phyloP scores from a whole-genome alignment of 805 yeast genomes.

The Kazachstania psychrophila region DNA sequence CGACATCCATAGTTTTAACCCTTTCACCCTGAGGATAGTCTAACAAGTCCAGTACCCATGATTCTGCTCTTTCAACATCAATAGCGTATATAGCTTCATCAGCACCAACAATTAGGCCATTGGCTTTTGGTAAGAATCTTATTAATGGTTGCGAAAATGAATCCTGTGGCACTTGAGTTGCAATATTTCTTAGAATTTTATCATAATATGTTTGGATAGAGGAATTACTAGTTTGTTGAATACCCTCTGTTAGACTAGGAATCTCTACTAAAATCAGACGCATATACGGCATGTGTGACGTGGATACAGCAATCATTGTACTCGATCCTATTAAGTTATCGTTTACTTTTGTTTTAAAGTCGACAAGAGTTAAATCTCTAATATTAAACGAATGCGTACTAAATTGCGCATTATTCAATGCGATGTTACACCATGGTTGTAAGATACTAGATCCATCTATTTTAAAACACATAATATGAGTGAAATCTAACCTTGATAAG shows the following conservation, averaged over 20 bases:
- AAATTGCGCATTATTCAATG: conserved; percentile 68
- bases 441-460: conserved; percentile 14
- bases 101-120: conserved; percentile 22
- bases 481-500: conserved; percentile 52
- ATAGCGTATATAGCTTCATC: conserved; percentile 23
- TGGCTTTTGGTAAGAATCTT: conserved; percentile 8
- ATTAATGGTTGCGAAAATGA: conserved; percentile 25
- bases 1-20: conserved; percentile 20
- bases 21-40: conserved; percentile 24
- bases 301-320: conserved; percentile 45
- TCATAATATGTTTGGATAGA: conserved; percentile 11
- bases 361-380: conserved; percentile 34
- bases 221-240: neutral
- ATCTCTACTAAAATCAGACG: conserved; percentile 47
- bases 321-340: conserved; percentile 1
- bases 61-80: conserved; percentile 21
- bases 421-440: conserved; percentile 37
- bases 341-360: conserved; percentile 45
- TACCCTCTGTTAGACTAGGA: conserved; percentile 22
- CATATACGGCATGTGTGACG: conserved; percentile 74
- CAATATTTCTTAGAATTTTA: conserved; percentile 20
- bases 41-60: conserved; percentile 29
- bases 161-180: conserved; percentile 24
- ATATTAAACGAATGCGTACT: conserved; percentile 47
- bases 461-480: conserved; percentile 42